Conservation (phyloP, 345 rosid species). For the Hirschfeldia incana region DNA sequence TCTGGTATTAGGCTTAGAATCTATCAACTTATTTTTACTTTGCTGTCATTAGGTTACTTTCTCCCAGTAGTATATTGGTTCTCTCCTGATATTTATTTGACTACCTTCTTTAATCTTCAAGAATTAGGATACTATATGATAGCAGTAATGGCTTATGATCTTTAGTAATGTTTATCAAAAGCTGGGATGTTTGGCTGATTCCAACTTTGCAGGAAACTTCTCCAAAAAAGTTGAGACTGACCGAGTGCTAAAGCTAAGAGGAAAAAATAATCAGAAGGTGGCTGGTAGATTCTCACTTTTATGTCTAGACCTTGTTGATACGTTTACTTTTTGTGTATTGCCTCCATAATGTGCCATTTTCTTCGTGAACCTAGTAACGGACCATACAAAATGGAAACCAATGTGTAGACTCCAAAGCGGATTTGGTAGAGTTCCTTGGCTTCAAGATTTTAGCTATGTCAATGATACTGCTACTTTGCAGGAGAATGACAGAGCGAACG, state of each 20-base stretch:
- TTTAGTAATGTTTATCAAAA: not conserved
- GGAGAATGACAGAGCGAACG: conserved; percentile 37
- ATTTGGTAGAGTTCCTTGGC: conserved; percentile 62
- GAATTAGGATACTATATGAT: not conserved
- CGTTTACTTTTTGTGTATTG: conserved; percentile 19
- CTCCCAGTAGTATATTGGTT: not conserved
- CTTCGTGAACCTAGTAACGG: conserved; percentile 40
- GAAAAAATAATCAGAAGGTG: conserved; percentile 68
- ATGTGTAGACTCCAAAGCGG: conserved; percentile 59
- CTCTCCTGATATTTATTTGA: conserved; percentile 15
- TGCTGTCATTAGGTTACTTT: conserved; percentile 5
- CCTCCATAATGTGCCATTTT: conserved; percentile 12
- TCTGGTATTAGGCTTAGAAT: not conserved
- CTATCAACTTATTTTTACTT: not conserved
- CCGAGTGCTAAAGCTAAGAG: conserved; percentile 30
- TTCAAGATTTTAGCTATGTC: conserved; percentile 51
- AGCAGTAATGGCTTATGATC: not conserved
- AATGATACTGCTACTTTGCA: conserved; percentile 45
- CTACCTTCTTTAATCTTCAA: conserved; percentile 2
- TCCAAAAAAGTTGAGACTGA: conserved; percentile 42
- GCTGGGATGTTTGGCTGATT: conserved; percentile 20
- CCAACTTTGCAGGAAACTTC: conserved; percentile 40
- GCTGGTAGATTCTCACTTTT: conserved; percentile 69
- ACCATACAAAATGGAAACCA: conserved; percentile 47
- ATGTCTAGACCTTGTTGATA: conserved; percentile 35